A percentile compares a stretch with the other conserved stretches of the same genome.
Conservation (phyloP, 257 asterid species). For the Haberlea rhodopensis region DNA sequence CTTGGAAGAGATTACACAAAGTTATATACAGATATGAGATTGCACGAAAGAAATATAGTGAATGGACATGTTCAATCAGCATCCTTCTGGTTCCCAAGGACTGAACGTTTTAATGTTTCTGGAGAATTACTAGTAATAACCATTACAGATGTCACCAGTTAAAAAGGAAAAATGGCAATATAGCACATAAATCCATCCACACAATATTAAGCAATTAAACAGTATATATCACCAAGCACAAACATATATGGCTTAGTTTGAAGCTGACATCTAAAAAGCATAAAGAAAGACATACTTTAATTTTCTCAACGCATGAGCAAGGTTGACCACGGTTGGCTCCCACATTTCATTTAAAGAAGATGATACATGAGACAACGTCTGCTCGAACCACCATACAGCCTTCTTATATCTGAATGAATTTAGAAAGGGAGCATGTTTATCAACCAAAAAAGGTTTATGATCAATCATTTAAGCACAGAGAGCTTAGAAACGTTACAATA, state of each 20-base stretch:
- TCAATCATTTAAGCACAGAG: not conserved
- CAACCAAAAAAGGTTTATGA: not conserved
- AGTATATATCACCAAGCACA: conserved; percentile 12
- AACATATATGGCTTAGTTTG: not conserved
- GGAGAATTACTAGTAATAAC: not conserved
- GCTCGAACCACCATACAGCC: conserved; percentile 92
- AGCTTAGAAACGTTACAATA: not conserved
- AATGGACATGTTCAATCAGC: not conserved
- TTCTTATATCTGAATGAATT: conserved; percentile 63
- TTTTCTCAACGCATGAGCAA: conserved; percentile 94
- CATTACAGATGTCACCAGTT: not conserved
- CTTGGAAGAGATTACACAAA: not conserved
- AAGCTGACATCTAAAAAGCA: not conserved
- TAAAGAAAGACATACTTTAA: conserved; percentile 47
- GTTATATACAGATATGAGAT: not conserved
- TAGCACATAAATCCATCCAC: not conserved
- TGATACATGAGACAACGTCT: conserved; percentile 74
- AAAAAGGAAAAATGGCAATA: not conserved
- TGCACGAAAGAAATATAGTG: not conserved
- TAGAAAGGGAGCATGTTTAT: conserved; percentile 10
- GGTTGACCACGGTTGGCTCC: conserved; percentile 97
- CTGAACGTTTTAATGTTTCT: not conserved
- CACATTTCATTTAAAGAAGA: conserved; percentile 88
- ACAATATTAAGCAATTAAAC: not conserved
- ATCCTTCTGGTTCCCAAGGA: not conserved